Percentiles rank a stretch among this genome's conserved stretches.
phyloP scores from a whole-genome alignment of 1,284 basidiomycete genomes.

The Malassezia furfur region DNA sequence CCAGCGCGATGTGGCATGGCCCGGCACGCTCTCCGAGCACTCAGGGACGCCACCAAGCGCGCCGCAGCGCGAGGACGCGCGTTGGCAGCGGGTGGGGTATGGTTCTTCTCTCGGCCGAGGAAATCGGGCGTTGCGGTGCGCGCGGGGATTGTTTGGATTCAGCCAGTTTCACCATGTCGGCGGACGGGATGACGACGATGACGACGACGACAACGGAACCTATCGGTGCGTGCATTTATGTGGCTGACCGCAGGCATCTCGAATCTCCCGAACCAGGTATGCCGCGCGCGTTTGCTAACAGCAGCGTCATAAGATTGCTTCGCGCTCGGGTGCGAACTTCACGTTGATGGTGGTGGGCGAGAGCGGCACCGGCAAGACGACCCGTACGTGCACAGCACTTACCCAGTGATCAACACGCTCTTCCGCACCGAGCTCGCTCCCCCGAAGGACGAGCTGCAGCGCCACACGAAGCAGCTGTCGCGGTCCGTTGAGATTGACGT shows the following conservation, averaged over 20 bases:
- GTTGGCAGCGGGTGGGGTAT: too few species aligned
- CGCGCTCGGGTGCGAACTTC: constrained; percentile 91
- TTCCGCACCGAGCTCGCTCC: constrained; percentile 94
- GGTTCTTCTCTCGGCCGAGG: not conserved
- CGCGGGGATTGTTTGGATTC: constrained; percentile 13
- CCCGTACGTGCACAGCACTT: constrained; percentile 22
- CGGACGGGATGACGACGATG: constrained; percentile 19
- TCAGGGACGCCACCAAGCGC: too few species aligned
- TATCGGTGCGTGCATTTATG: constrained; percentile 7
- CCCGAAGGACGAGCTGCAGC: constrained; percentile 77
- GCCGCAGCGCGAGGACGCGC: too few species aligned
- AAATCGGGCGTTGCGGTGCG: not conserved
- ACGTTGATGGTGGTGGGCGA: constrained; percentile 97
- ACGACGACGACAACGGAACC: constrained; percentile 20
- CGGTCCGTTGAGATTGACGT: constrained; percentile 76
- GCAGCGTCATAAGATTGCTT: constrained; percentile 55
- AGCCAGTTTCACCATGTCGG: constrained; percentile 9
- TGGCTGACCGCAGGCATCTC: constrained; percentile 54
- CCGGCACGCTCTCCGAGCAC: too few species aligned
- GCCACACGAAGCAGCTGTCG: constrained; percentile 93
- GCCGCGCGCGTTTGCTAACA: too few species aligned
- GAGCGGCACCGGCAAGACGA: constrained; percentile 50
- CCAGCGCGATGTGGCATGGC: too few species aligned
- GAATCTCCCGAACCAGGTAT: constrained; percentile 93
- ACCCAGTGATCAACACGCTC: constrained; percentile 75